Conservation (phyloP, 345 rosid genomes). For the Geranium rotundifolium region DNA sequence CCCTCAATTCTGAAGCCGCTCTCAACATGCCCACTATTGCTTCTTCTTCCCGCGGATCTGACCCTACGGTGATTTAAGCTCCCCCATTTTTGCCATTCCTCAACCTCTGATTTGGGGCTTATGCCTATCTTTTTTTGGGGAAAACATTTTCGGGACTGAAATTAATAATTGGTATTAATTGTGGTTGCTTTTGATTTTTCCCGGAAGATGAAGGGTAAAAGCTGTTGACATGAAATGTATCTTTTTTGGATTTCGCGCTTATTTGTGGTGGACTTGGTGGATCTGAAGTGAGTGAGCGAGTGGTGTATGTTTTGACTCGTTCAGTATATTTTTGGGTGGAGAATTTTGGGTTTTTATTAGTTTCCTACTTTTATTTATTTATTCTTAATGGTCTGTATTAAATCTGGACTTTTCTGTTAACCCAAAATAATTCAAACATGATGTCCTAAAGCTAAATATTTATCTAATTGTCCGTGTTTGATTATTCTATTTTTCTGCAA, state of each 20-base stretch:
- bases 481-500: background rate
- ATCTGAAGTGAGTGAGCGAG: conserved; percentile 27
- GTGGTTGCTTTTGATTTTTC: background rate
- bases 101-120: background rate
- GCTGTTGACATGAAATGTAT: no score
- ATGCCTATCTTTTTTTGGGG: no score
- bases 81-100: conserved; percentile 1
- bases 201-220: background rate
- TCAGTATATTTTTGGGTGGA: conserved; percentile 16
- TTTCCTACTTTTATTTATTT: conserved; percentile 20
- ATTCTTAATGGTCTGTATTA: conserved; percentile 15
- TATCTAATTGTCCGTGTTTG: no score
- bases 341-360: conserved; percentile 17
- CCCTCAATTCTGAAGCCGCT: conserved; percentile 31
- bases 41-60: conserved; percentile 48
- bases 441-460: no score
- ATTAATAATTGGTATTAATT: background rate
- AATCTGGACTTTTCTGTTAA: background rate
- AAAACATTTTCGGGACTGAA: background rate
- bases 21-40: conserved; percentile 27
- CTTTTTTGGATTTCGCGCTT: conserved; percentile 44
- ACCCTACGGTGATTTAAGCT: conserved; percentile 30
- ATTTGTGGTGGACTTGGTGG: conserved; percentile 20
- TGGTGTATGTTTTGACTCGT: conserved; percentile 56
- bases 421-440: background rate